These are phyloP conservation scores for Beauveria rudraprayagi DNA, from an alignment of 2,329 filamentous ascomycete genomes.

Conservation along the genomic window DNA sequence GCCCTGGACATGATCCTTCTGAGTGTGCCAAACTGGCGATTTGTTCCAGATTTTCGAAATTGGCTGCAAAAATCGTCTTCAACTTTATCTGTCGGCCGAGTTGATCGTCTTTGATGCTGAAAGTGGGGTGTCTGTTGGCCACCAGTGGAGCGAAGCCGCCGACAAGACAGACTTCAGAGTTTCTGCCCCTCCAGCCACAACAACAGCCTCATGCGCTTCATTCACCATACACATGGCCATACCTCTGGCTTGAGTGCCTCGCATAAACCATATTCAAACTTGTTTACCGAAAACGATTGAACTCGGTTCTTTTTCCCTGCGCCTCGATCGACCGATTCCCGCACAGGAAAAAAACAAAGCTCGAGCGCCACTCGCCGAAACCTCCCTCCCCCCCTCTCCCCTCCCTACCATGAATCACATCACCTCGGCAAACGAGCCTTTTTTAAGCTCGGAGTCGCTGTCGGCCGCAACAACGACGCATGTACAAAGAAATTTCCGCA, in stretches of 20 bases:
- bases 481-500: constrained; percentile 58
- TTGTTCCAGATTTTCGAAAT: no score
- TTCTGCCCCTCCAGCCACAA: not conserved
- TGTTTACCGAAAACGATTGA: no score
- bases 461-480: constrained; percentile 47
- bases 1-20: no score
- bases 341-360: not conserved
- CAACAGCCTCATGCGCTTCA: not conserved
- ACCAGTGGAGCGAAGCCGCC: no score
- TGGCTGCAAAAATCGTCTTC: no score
- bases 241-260: no score
- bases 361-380: not conserved
- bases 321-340: not conserved
- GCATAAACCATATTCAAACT: no score
- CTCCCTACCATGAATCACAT: constrained; percentile 31
- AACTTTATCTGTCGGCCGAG: no score
- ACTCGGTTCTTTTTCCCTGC: no score
- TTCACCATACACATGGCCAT: no score
- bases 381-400: not conserved
- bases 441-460: constrained; percentile 42
- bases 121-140: not conserved
- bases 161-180: not conserved
- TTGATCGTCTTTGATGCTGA: not conserved
- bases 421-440: constrained; percentile 41
- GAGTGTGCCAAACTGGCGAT: no score